Evolutionary conservation across 495 filamentous ascomycete species (phyloP).

Genomic region (Halenospora varia): DNA sequence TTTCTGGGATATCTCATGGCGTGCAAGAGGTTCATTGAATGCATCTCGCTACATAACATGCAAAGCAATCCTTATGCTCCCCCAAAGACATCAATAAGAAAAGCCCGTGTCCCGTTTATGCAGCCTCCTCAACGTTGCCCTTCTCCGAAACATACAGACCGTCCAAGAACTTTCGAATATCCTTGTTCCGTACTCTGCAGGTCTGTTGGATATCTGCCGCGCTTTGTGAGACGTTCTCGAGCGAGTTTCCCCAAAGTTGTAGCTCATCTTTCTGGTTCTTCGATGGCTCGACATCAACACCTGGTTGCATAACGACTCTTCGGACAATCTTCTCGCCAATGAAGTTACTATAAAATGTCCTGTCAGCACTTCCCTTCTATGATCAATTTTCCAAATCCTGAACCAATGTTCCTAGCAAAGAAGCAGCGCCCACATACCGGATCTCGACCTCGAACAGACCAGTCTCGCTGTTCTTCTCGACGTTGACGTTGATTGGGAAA

Average conservation of each 20-base stretch:
- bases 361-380: conserved; percentile 28
- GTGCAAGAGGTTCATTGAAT: conserved; percentile 27
- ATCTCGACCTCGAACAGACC: conserved; percentile 91
- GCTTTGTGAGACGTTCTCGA: conserved; percentile 94
- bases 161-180: conserved; percentile 99
- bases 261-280: conserved; percentile 97
- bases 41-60: conserved; percentile 51
- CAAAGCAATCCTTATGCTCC: conserved; percentile 51
- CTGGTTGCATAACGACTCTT: conserved; percentile 77
- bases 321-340: conserved; percentile 99
- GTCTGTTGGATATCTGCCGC: conserved; percentile 99
- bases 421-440: conserved; percentile 65
- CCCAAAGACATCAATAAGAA: conserved; percentile 38
- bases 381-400: too few relatives aligned
- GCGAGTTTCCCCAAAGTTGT: conserved; percentile 83
- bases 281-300: conserved; percentile 85
- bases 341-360: conserved; percentile 72
- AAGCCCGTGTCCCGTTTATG: conserved; percentile 32
- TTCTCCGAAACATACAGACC: conserved; percentile 98
- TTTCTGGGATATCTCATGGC: too few relatives aligned
- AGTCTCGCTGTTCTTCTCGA: conserved; percentile 93
- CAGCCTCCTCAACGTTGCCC: conserved; percentile 80
- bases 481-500: conserved; percentile 99
- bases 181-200: conserved; percentile 99
- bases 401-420: neutral